These are phyloP conservation scores for Nicotiana sylvestris DNA, from an alignment of 257 asterid genomes.

Conservation along the genomic window DNA sequence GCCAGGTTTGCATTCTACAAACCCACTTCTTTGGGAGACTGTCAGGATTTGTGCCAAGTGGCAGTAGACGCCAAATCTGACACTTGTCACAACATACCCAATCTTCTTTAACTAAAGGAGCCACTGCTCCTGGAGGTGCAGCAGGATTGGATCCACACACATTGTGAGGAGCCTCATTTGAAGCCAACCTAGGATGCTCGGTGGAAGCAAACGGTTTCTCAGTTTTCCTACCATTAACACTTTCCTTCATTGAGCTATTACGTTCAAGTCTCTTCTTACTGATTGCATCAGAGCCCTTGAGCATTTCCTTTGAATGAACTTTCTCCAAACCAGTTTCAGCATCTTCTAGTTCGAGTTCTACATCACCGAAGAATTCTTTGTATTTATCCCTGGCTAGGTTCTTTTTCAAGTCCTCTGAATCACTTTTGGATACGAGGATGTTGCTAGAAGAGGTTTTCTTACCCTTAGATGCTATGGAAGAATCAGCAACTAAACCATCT, in stretches of 20 bases:
- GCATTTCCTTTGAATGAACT: conserved; percentile 38
- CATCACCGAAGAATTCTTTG: conserved; percentile 74
- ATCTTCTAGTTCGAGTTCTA: conserved; percentile 61
- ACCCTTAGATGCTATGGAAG: conserved; percentile 40
- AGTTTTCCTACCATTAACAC: conserved; percentile 25
- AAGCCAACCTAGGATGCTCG: conserved; percentile 29
- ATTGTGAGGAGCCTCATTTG: conserved; percentile 37
- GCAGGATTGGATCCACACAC: conserved; percentile 47
- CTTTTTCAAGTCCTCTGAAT: conserved; percentile 44
- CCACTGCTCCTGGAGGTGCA: conserved; percentile 41
- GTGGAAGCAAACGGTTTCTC: conserved; percentile 38
- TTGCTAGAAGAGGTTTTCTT: conserved; percentile 41
- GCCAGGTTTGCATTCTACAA: conserved; percentile 94
- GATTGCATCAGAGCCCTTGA: conserved; percentile 37
- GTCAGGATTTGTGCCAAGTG: conserved; percentile 75
- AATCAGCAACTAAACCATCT: conserved; percentile 38
- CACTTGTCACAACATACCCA: conserved; percentile 96
- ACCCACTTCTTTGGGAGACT: conserved; percentile 91
- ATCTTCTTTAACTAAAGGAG: conserved; percentile 70
- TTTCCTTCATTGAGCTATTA: conserved; percentile 41
- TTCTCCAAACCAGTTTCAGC: conserved; percentile 57
- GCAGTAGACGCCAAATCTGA: conserved; percentile 86
- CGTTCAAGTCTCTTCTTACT: conserved; percentile 40
- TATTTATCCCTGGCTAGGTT: conserved; percentile 50
- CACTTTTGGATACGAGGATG: conserved; percentile 35